phyloP scores from a whole-genome alignment of 306 rosid species.

The Prunus fruticosa region DNA sequence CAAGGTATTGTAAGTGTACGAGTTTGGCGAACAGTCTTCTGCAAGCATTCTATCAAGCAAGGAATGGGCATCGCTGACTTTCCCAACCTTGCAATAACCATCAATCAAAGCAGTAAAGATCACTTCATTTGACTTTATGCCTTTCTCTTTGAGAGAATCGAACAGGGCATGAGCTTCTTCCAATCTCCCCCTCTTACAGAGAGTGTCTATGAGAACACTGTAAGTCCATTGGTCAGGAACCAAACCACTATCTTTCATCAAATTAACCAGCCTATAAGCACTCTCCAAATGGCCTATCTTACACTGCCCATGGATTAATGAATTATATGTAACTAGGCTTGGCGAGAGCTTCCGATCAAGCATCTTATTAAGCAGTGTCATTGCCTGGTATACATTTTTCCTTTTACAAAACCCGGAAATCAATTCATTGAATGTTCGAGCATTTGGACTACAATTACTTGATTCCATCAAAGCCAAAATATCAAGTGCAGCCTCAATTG shows the following conservation, averaged over 20 bases:
- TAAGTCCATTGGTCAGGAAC: slow-evolving; percentile 70
- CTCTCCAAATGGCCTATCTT: slow-evolving; percentile 58
- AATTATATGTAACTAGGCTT: slow-evolving; percentile 54
- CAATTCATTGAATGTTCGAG: slow-evolving; percentile 66
- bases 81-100: slow-evolving; percentile 71
- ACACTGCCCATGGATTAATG: slow-evolving; percentile 74
- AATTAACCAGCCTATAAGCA: slow-evolving; percentile 57
- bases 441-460: slow-evolving; percentile 54
- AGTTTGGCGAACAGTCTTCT: slow-evolving; percentile 61
- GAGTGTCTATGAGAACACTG: slow-evolving; percentile 45
- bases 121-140: slow-evolving; percentile 45
- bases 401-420: slow-evolving; percentile 62
- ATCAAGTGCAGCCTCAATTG: slow-evolving; percentile 49
- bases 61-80: slow-evolving; percentile 44
- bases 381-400: slow-evolving; percentile 72
- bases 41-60: slow-evolving; percentile 63
- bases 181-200: slow-evolving; percentile 60
- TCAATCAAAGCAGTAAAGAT: slow-evolving; percentile 69
- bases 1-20: slow-evolving; percentile 60
- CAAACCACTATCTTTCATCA: slow-evolving; percentile 65
- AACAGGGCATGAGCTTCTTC: slow-evolving; percentile 55
- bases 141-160: slow-evolving; percentile 59
- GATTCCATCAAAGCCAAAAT: slow-evolving; percentile 64
- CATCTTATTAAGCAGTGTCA: slow-evolving; percentile 66
- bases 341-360: slow-evolving; percentile 55